A percentile compares a stretch with the other conserved stretches of the same genome.
These are phyloP conservation scores for Phytophthora fragariae DNA, from an alignment of 352 stramenopile genomes.

Conservation along the genomic window DNA sequence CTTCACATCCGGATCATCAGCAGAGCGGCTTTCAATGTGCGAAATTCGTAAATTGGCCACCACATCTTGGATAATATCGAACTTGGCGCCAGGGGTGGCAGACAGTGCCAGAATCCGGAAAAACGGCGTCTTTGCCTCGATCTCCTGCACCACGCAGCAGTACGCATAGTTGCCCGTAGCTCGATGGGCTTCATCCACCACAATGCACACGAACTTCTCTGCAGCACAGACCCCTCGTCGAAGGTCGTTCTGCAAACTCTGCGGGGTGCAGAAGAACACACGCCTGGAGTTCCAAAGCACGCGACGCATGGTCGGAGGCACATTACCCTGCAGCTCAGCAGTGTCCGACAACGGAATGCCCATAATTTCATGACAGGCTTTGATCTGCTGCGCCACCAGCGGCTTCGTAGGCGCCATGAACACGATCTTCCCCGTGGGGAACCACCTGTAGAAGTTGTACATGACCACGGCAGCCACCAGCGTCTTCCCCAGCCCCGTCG, in stretches of 20 bases:
- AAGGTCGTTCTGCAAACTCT: slow-evolving; percentile 98
- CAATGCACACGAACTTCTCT: slow-evolving; percentile 94
- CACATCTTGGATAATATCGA: slow-evolving; percentile 96
- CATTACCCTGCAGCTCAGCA: slow-evolving; percentile 86
- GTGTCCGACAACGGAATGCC: slow-evolving; percentile 92
- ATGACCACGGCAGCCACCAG: slow-evolving; percentile 99
- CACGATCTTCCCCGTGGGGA: slow-evolving; percentile 94
- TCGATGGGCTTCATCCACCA: slow-evolving; percentile 98
- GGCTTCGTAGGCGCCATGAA: slow-evolving; percentile 99
- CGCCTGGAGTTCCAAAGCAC: slow-evolving; percentile 93
- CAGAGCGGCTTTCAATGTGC: slow-evolving; percentile 95
- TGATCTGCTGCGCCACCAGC: slow-evolving; percentile 98
- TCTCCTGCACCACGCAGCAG: slow-evolving; percentile 88
- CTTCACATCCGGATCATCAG: slow-evolving; percentile 95
- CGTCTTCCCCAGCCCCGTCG: slow-evolving; percentile 99
- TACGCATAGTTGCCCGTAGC: slow-evolving; percentile 98
- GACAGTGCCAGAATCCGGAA: slow-evolving; percentile 96
- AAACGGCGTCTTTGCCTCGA: slow-evolving; percentile 69
- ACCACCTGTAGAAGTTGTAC: slow-evolving; percentile 99
- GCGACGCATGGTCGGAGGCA: slow-evolving; percentile 69
- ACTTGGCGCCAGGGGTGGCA: slow-evolving; percentile 97
- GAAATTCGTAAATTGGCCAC: slow-evolving; percentile 95
- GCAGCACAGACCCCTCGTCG: slow-evolving; percentile 77
- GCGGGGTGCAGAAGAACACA: slow-evolving; percentile 99
- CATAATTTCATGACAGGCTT: slow-evolving; percentile 96